Conservation (phyloP, 805 yeast genomes). For the Metahyphopichia silvanorum region DNA sequence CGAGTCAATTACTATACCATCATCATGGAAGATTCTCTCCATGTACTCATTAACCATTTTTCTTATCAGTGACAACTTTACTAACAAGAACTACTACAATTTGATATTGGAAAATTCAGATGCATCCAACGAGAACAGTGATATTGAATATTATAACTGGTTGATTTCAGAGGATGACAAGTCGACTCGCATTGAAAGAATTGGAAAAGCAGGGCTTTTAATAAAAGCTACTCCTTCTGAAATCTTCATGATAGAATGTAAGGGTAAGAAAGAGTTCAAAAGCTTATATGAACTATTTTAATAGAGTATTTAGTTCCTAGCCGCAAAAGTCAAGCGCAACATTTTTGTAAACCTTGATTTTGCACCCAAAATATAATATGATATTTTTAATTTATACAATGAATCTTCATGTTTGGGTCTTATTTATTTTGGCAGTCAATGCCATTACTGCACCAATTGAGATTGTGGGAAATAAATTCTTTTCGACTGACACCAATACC, state of each 20-base stretch:
- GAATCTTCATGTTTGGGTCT: not conserved
- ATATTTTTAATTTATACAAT: not conserved
- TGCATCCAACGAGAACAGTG: constrained; percentile 7
- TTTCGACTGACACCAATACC: constrained; percentile 64
- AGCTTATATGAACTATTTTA: constrained; percentile 20
- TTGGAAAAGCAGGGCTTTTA: constrained; percentile 43
- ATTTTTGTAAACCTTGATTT: not conserved
- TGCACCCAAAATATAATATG: not conserved
- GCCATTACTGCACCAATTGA: constrained; percentile 51
- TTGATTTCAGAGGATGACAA: constrained; percentile 27
- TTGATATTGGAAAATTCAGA: constrained; percentile 20
- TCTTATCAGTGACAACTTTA: constrained; percentile 24
- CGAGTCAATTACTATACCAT: constrained; percentile 27
- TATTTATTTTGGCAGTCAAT: not conserved
- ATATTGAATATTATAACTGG: constrained; percentile 24
- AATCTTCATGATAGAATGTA: constrained; percentile 42
- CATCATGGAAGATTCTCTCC: constrained; percentile 41
- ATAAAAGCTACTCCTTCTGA: constrained; percentile 27
- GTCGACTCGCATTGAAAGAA: constrained; percentile 26
- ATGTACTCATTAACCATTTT: constrained; percentile 33
- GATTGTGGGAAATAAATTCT: constrained; percentile 72
- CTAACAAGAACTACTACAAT: constrained; percentile 23
- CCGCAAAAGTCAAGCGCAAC: not conserved
- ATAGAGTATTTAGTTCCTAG: not conserved
- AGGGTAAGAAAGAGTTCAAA: constrained; percentile 39